phyloP scores from a whole-genome alignment of 306 rosid species.

The Notholithocarpus densiflorus region DNA sequence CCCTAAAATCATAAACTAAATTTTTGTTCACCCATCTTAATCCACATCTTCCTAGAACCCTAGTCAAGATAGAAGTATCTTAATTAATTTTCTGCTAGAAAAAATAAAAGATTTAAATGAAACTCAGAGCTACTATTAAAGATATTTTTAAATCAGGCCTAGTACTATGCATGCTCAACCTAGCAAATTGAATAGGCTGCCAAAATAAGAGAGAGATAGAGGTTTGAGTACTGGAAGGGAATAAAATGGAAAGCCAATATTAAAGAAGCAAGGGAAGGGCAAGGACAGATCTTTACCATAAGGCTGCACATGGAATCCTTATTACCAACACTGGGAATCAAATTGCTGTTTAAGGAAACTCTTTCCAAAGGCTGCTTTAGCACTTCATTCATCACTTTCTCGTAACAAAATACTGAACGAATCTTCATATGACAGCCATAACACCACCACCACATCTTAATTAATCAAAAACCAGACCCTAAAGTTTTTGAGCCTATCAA shows the following conservation, averaged over 20 bases:
- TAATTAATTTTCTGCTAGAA: neutral
- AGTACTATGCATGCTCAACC: neutral
- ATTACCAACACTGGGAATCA: slow-evolving; percentile 42
- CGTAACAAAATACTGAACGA: slow-evolving; percentile 35
- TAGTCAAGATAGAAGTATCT: neutral
- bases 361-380: slow-evolving; percentile 40
- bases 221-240: neutral
- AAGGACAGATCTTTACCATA: slow-evolving; percentile 18
- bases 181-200: neutral
- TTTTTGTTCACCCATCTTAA: neutral
- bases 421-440: slow-evolving; percentile 41
- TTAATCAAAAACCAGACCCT: neutral
- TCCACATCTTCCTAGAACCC: neutral
- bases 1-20: too few species aligned
- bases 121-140: neutral
- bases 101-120: neutral
- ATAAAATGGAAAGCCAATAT: neutral
- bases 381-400: slow-evolving; percentile 44
- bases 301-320: slow-evolving; percentile 47
- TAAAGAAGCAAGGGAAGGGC: slow-evolving; percentile 4
- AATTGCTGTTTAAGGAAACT: slow-evolving; percentile 41
- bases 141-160: too few species aligned
- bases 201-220: neutral
- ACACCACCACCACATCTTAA: slow-evolving; percentile 14
- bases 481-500: slow-evolving; percentile 32